Evolutionary conservation across 306 rosid genomes (phyloP).

Genomic region (Castanea sativa): DNA sequence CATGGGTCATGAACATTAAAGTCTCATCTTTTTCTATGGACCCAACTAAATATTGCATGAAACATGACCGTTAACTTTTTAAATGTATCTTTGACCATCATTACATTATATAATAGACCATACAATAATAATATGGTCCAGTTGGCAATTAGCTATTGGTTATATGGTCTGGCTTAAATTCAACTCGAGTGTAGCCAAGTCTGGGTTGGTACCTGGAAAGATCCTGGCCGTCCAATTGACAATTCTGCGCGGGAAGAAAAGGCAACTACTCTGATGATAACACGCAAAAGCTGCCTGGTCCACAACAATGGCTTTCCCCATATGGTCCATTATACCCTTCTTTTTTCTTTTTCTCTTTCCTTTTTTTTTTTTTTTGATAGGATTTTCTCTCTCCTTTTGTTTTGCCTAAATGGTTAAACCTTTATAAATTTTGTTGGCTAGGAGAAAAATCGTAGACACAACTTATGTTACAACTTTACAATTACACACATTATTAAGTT

Average conservation of each 20-base stretch:
- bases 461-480: no score
- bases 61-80: no score
- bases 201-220: background rate
- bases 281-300: background rate
- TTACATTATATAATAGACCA: background rate
- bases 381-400: no score
- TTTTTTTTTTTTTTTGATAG: no score
- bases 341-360: background rate
- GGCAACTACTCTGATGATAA: background rate
- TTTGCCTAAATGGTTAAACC: no score
- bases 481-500: no score
- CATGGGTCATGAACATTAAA: no score
- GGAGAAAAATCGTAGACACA: no score
- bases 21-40: no score
- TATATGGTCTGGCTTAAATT: background rate
- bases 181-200: background rate
- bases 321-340: conserved; percentile 5
- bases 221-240: background rate
- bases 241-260: conserved; percentile 7
- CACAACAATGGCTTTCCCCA: background rate
- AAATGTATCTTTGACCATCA: no score
- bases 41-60: no score
- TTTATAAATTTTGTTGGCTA: no score
- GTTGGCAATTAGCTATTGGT: background rate
- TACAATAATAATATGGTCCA: background rate